These are phyloP conservation scores for Filobasidium uniguttulatum DNA, from an alignment of 1,284 basidiomycete genomes.

Conservation along the genomic window DNA sequence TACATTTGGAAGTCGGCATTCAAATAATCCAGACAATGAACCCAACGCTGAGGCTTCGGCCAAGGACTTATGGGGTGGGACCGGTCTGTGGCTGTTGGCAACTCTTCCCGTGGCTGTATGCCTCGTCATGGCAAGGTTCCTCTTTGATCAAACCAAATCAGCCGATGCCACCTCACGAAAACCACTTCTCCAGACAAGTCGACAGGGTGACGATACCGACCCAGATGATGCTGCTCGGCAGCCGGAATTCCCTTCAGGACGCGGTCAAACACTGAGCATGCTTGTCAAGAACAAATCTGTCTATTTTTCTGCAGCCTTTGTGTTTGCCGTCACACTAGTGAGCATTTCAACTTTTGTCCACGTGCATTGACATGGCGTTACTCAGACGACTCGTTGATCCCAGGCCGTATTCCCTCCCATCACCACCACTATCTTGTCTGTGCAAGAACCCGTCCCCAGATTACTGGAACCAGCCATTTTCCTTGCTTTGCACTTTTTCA, in stretches of 20 bases:
- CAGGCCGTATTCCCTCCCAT: slow-evolving; percentile 76
- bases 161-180: neutral
- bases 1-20: slow-evolving; percentile 7
- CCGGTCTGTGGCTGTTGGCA: slow-evolving; percentile 30
- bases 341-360: slow-evolving; percentile 22
- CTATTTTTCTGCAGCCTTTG: slow-evolving; percentile 58
- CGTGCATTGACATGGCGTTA: neutral
- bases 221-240: too few relatives aligned
- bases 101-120: slow-evolving; percentile 8
- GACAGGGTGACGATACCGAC: slow-evolving; percentile 4
- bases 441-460: slow-evolving; percentile 39
- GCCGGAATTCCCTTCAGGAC: slow-evolving; percentile 1
- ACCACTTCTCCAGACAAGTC: neutral
- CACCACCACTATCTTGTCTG: slow-evolving; percentile 57
- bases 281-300: slow-evolving; percentile 50
- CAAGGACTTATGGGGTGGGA: slow-evolving; percentile 18
- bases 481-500: slow-evolving; percentile 35
- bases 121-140: slow-evolving; percentile 5
- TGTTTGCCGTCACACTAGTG: slow-evolving; percentile 67
- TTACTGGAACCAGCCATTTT: slow-evolving; percentile 33
- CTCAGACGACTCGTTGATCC: neutral
- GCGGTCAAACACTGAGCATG: slow-evolving; percentile 19
- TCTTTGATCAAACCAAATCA: neutral
- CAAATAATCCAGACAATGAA: neutral
- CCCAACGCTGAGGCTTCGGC: slow-evolving; percentile 6